These are phyloP conservation scores for Ceratopteris richardii DNA, from an alignment of 75 land plant species.

Conservation along the genomic window DNA sequence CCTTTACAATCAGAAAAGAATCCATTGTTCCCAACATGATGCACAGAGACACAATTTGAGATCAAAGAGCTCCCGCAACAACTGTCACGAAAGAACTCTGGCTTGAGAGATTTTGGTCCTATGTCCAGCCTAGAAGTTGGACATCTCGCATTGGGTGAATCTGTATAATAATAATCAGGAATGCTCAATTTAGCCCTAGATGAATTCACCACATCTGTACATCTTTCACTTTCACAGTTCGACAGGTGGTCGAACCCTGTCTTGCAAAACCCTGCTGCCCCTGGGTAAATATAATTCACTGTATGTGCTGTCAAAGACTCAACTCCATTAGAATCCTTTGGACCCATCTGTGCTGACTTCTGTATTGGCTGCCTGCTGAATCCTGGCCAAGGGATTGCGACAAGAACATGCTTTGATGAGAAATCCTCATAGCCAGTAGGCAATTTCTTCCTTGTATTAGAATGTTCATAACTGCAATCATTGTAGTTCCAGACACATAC, in stretches of 20 bases:
- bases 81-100: background rate
- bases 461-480: slow-evolving; percentile 7
- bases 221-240: background rate
- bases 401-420: slow-evolving; percentile 46
- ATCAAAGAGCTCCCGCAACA: slow-evolving; percentile 1
- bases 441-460: slow-evolving; percentile 18
- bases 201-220: background rate
- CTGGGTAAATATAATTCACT: background rate
- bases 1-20: slow-evolving; percentile 54
- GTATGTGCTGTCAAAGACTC: background rate
- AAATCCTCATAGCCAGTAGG: slow-evolving; percentile 53
- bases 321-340: background rate
- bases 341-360: background rate
- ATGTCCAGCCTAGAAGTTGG: no score
- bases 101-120: background rate
- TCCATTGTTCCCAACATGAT: slow-evolving; percentile 19
- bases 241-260: no score
- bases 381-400: slow-evolving; percentile 84
- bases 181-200: background rate
- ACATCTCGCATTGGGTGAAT: background rate
- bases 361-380: slow-evolving; percentile 14
- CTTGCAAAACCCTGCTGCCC: background rate
- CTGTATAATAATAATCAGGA: background rate
- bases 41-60: slow-evolving; percentile 11
- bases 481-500: slow-evolving; percentile 63